phyloP scores from a whole-genome alignment of 2,329 filamentous ascomycete genomes.

The Cladosporium sp. region DNA sequence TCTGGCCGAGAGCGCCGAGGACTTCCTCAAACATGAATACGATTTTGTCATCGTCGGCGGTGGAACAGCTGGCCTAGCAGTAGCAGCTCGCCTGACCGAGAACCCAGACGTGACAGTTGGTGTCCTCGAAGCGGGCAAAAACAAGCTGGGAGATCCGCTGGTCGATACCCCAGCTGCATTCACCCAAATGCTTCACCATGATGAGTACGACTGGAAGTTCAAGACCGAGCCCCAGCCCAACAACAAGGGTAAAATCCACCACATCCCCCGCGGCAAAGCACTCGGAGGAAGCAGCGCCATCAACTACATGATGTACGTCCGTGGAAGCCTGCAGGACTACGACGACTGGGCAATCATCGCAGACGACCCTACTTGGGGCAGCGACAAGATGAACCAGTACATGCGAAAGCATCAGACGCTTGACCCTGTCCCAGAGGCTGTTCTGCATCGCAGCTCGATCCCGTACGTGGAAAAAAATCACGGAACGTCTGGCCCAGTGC shows the following conservation, averaged over 20 bases:
- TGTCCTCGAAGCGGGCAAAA: slow-evolving; percentile 30
- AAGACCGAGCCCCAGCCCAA: slow-evolving; percentile 22
- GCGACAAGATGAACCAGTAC: slow-evolving; percentile 42
- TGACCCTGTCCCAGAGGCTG: slow-evolving; percentile 26
- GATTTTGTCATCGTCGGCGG: slow-evolving; percentile 28
- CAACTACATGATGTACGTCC: slow-evolving; percentile 36
- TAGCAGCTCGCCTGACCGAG: slow-evolving; percentile 27
- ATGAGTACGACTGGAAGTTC: slow-evolving; percentile 23
- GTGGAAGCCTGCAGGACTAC: slow-evolving; percentile 41
- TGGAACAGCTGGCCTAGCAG: slow-evolving; percentile 27
- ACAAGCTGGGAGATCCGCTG: slow-evolving; percentile 18
- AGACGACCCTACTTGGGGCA: slow-evolving; percentile 41
- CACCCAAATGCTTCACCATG: slow-evolving; percentile 14
- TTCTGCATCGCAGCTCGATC: slow-evolving; percentile 24
- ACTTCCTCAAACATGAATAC: slow-evolving; percentile 23
- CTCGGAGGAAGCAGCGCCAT: slow-evolving; percentile 37
- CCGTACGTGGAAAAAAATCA: slow-evolving; percentile 31
- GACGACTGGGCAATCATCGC: slow-evolving; percentile 41
- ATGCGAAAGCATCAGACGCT: slow-evolving; percentile 35
- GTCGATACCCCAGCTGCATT: slow-evolving; percentile 22
- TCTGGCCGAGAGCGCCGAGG: slow-evolving; percentile 19
- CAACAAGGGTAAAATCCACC: slow-evolving; percentile 14
- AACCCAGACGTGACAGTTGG: slow-evolving; percentile 26
- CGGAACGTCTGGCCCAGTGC: slow-evolving; percentile 30
- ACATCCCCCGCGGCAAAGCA: slow-evolving; percentile 29